A percentile compares a stretch with the other conserved stretches of the same genome.
Evolutionary conservation across 352 stramenopile species (phyloP).

Genomic region (Pythium grandisporangium): DNA sequence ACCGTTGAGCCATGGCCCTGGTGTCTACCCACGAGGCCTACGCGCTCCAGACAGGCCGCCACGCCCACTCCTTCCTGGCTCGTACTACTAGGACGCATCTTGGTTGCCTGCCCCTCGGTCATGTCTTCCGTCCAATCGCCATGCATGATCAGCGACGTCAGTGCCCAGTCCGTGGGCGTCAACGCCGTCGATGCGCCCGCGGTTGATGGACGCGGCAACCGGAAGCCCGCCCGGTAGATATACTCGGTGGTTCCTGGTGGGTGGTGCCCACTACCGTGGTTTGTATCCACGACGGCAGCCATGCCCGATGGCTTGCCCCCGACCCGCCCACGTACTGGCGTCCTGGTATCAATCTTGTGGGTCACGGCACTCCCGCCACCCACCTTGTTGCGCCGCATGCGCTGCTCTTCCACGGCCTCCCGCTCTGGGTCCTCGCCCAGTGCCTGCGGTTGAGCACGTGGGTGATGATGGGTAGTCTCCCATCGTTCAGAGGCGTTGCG

Average conservation of each 20-base stretch:
- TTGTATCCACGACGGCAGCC: too few species aligned
- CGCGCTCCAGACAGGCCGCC: conserved; percentile 26
- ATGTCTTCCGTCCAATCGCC: not conserved
- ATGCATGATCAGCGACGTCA: too few species aligned
- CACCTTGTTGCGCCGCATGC: conserved; percentile 19
- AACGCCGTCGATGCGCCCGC: not conserved
- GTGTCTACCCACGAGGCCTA: conserved; percentile 27
- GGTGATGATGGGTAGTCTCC: too few species aligned
- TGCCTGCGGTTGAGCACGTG: too few species aligned
- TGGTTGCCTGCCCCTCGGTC: not conserved
- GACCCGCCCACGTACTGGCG: conserved; percentile 30
- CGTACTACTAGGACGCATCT: not conserved
- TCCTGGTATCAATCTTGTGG: conserved; percentile 44
- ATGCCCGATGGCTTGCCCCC: conserved; percentile 16
- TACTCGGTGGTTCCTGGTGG: conserved; percentile 32
- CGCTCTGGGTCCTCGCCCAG: conserved; percentile 12
- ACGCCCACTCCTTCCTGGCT: not conserved
- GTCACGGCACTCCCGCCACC: conserved; percentile 6
- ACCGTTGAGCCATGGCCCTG: too few species aligned
- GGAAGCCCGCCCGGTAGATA: conserved; percentile 53
- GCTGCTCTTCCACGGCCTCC: conserved; percentile 19
- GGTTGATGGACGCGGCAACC: conserved; percentile 20
- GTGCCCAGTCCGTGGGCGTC: too few species aligned
- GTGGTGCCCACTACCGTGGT: conserved; percentile 31
- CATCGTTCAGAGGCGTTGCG: too few species aligned